Conservation (phyloP, 768 basidiomycete species). For the Suillus luteus region DNA sequence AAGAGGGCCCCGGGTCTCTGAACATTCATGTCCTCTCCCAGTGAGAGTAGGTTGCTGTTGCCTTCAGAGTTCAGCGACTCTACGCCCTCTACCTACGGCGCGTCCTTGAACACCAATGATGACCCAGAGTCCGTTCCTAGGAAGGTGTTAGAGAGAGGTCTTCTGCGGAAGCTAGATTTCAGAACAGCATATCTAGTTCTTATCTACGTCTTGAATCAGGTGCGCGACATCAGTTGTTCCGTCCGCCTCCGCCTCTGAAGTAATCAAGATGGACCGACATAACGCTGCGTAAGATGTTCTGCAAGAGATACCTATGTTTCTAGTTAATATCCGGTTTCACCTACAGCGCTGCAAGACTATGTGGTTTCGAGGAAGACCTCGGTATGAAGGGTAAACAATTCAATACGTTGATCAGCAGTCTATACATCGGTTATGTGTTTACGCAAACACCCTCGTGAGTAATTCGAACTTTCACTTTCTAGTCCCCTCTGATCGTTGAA, state of each 20-base stretch:
- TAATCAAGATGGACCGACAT: conserved; percentile 58
- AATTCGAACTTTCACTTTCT: not conserved
- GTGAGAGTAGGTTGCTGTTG: not conserved
- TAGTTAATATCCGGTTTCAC: not conserved
- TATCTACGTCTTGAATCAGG: conserved; percentile 48
- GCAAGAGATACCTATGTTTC: not conserved
- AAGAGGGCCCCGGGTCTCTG: not conserved
- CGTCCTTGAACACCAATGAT: not conserved
- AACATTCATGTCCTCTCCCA: not conserved
- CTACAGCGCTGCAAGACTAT: conserved; percentile 66
- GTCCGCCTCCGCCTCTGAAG: not conserved
- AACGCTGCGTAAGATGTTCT: conserved; percentile 54
- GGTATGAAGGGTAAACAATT: conserved; percentile 60
- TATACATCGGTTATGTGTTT: conserved; percentile 67
- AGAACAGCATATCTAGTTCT: conserved; percentile 45
- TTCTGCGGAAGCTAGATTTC: conserved; percentile 41
- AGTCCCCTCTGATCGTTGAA: not conserved
- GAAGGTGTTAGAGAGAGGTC: conserved; percentile 39
- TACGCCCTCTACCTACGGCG: not conserved
- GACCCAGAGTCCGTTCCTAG: conserved; percentile 18
- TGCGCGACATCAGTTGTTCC: conserved; percentile 21
- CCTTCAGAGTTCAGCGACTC: not conserved
- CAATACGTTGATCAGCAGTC: conserved; percentile 61
- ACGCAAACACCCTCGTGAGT: conserved; percentile 73
- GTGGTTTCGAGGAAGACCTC: conserved; percentile 55